These are phyloP conservation scores for Apiospora kogelbergensis DNA, from an alignment of 2,329 filamentous ascomycete species.

Conservation along the genomic window DNA sequence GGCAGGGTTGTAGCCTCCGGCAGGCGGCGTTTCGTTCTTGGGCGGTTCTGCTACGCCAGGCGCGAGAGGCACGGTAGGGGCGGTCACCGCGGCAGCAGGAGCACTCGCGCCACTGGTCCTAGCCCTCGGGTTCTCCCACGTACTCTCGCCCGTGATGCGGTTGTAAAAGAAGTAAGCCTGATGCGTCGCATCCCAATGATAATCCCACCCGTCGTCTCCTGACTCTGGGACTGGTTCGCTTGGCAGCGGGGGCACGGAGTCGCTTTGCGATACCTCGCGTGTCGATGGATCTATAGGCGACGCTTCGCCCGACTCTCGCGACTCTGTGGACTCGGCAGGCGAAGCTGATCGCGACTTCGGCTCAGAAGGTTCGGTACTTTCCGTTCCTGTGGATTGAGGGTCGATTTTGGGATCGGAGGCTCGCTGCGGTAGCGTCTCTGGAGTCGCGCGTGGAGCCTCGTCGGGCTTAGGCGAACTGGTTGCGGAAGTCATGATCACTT, in stretches of 20 bases:
- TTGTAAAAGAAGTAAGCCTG: slow-evolving; percentile 85
- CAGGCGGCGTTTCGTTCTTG: slow-evolving; percentile 41
- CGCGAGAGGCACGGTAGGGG: slow-evolving; percentile 23
- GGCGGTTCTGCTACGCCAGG: slow-evolving; percentile 28
- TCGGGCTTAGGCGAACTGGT: background rate
- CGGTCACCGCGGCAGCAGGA: slow-evolving; percentile 25
- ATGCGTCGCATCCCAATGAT: slow-evolving; percentile 69
- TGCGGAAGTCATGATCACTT: background rate
- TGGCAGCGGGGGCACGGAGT: slow-evolving; percentile 34
- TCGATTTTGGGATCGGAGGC: background rate
- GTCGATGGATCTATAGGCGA: slow-evolving; percentile 8
- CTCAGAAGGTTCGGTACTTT: background rate
- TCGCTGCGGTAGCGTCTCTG: background rate
- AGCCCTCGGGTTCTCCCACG: slow-evolving; percentile 86
- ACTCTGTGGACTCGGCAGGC: slow-evolving; percentile 13
- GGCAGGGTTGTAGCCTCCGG: slow-evolving; percentile 87
- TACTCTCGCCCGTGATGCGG: slow-evolving; percentile 69
- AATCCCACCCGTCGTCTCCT: slow-evolving; percentile 77
- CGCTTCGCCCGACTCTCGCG: slow-evolving; percentile 23
- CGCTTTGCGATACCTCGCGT: slow-evolving; percentile 13
- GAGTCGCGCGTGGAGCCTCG: background rate
- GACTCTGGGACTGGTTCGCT: slow-evolving; percentile 33
- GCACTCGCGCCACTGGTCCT: slow-evolving; percentile 53
- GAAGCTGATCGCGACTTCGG: background rate
- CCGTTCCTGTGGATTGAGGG: background rate